Percentiles rank a stretch among this genome's conserved stretches.
Conservation (phyloP, 345 rosid species). For the Populus nigra region DNA sequence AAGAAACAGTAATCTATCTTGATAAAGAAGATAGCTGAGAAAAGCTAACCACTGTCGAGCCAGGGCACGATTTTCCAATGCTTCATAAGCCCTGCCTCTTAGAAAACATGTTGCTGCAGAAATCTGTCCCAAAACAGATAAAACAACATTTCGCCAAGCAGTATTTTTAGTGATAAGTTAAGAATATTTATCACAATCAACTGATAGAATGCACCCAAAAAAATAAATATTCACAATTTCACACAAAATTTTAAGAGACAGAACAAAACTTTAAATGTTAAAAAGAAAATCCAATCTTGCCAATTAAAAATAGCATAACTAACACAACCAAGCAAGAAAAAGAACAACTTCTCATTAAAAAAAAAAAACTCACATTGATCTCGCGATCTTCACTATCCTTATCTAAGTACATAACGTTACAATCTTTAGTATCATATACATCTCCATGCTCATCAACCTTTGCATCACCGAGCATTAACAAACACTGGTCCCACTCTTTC, state of each 20-base stretch:
- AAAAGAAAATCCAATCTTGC: not conserved
- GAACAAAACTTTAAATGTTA: not conserved
- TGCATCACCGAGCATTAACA: constrained; percentile 80
- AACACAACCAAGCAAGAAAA: not conserved
- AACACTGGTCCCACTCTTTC: constrained; percentile 97
- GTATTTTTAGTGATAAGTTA: not conserved
- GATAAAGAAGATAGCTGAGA: constrained; percentile 8
- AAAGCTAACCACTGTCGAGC: constrained; percentile 78
- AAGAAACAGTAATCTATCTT: not conserved
- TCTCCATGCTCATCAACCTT: constrained; percentile 84
- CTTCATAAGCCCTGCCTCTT: constrained; percentile 91
- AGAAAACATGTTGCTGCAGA: constrained; percentile 90
- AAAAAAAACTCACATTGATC: constrained; percentile 58
- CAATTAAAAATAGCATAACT: not conserved
- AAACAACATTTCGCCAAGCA: not conserved
- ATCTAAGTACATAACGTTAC: constrained; percentile 61
- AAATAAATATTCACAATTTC: not conserved
- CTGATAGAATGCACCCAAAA: not conserved
- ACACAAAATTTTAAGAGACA: not conserved
- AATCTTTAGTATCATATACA: constrained; percentile 67
- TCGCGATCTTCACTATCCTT: constrained; percentile 94
- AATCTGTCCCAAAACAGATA: constrained; percentile 43
- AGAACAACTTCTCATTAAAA: not conserved
- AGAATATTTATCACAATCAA: not conserved
- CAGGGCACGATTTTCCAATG: constrained; percentile 81